Evolutionary conservation across 2,329 filamentous ascomycete species (phyloP).

Genomic region (Phyllosticta citrichinensis): DNA sequence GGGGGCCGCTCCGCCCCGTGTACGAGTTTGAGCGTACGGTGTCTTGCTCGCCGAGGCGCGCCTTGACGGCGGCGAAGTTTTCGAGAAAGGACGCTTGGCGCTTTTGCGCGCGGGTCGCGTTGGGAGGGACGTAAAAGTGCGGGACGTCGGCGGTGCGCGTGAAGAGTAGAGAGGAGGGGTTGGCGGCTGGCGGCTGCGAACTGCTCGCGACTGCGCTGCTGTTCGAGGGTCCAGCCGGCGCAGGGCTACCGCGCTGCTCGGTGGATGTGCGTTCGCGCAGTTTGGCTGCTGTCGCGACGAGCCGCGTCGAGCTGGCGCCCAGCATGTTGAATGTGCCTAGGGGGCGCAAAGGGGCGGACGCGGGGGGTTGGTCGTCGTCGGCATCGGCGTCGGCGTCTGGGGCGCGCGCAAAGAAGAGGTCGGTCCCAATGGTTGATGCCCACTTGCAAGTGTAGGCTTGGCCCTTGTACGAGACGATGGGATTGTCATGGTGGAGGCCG

Average conservation of each 20-base stretch:
- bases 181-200: neutral
- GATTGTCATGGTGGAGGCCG: slow-evolving; percentile 67
- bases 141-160: neutral
- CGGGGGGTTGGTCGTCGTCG: slow-evolving; percentile 30
- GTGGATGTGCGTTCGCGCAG: slow-evolving; percentile 31
- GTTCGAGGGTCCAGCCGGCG: slow-evolving; percentile 79
- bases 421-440: slow-evolving; percentile 75
- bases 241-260: slow-evolving; percentile 60
- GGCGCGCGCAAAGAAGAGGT: slow-evolving; percentile 55
- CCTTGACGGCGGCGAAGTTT: slow-evolving; percentile 4
- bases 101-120: slow-evolving; percentile 4
- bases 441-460: slow-evolving; percentile 71
- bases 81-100: slow-evolving; percentile 6
- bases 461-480: slow-evolving; percentile 70
- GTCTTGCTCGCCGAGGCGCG: slow-evolving; percentile 7
- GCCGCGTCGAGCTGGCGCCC: slow-evolving; percentile 58
- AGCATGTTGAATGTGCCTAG: slow-evolving; percentile 56
- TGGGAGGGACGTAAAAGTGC: neutral
- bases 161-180: neutral
- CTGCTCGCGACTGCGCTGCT: neutral
- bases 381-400: slow-evolving; percentile 23
- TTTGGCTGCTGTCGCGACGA: slow-evolving; percentile 56
- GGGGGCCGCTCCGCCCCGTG: neutral
- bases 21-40: neutral
- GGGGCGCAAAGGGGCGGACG: slow-evolving; percentile 39